Conservation (phyloP, 1,284 basidiomycete species). For the Limonomyces culmigenus region DNA sequence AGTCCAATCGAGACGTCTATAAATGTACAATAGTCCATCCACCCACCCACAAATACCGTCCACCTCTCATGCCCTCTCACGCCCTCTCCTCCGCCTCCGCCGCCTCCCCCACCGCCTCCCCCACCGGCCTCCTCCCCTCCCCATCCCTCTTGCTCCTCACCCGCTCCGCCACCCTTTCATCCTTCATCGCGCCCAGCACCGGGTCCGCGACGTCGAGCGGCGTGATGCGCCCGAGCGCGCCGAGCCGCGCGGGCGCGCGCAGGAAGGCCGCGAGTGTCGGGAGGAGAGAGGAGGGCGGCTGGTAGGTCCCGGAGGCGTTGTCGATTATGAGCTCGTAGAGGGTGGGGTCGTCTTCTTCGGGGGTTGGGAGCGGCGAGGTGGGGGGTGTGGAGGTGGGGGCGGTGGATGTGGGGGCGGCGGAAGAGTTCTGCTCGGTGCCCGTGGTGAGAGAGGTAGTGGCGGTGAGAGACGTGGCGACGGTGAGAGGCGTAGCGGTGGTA, state of each 20-base stretch:
- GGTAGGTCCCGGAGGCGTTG: constrained; percentile 32
- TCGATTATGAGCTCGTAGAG: constrained; percentile 31
- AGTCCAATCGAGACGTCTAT: too few species aligned
- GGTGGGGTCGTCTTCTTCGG: constrained; percentile 14
- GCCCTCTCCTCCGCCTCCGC: too few species aligned
- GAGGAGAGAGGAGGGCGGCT: constrained; percentile 22
- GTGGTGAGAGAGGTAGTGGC: neutral
- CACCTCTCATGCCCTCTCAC: too few species aligned
- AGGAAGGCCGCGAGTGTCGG: constrained; percentile 21
- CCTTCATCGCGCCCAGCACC: constrained; percentile 20
- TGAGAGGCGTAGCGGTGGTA: neutral
- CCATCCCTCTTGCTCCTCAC: constrained; percentile 40
- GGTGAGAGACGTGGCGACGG: neutral
- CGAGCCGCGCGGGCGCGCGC: constrained; percentile 12
- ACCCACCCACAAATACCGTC: too few species aligned
- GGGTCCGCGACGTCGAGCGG: constrained; percentile 15
- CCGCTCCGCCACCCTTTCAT: constrained; percentile 29
- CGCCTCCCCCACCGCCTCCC: too few species aligned
- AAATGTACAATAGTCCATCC: too few species aligned
- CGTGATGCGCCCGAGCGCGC: constrained; percentile 16
- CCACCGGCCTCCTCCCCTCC: too few species aligned
- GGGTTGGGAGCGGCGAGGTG: neutral
- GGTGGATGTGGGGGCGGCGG: neutral
- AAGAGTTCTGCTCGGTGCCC: neutral
- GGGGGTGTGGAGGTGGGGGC: neutral